A percentile compares a stretch with the other conserved stretches of the same genome.
phyloP scores from a whole-genome alignment of 139 green algal species.

The Astrephomene gubernaculifera region DNA sequence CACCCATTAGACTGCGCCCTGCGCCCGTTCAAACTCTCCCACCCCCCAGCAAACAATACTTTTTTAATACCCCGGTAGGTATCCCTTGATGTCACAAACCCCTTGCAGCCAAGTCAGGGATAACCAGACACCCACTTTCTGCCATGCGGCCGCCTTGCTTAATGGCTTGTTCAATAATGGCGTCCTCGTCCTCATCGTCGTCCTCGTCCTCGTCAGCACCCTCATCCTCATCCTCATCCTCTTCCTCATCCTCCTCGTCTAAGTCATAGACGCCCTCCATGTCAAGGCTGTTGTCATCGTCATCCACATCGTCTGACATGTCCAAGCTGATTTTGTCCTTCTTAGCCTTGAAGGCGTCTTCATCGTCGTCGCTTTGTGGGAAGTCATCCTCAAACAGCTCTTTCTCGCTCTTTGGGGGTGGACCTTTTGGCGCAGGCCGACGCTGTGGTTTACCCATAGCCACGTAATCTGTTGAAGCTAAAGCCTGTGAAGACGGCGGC shows the following conservation, averaged over 20 bases:
- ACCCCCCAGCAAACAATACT: neutral
- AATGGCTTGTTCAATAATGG: conserved; percentile 42
- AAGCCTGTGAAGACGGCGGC: no score
- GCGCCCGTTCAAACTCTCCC: no score
- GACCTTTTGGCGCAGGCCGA: neutral
- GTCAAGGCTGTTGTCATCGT: conserved; percentile 58
- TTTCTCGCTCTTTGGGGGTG: neutral
- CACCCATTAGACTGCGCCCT: no score
- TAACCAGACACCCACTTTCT: conserved; percentile 48
- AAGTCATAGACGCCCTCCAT: conserved; percentile 58
- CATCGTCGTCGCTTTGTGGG: conserved; percentile 23
- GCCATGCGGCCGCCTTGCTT: conserved; percentile 47
- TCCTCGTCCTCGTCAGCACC: conserved; percentile 50
- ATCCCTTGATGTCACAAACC: neutral
- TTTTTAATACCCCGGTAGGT: neutral
- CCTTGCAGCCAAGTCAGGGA: neutral
- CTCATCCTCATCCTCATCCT: conserved; percentile 53
- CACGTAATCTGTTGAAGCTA: no score
- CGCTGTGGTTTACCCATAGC: conserved; percentile 36
- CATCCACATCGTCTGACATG: conserved; percentile 51
- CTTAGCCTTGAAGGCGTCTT: conserved; percentile 62
- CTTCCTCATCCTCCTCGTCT: conserved; percentile 35
- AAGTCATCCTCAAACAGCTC: neutral
- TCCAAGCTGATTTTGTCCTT: conserved; percentile 65
- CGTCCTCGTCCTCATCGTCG: conserved; percentile 58